Conservation (phyloP, 176 grass and related monocot species). For the Musa acuminata region DNA sequence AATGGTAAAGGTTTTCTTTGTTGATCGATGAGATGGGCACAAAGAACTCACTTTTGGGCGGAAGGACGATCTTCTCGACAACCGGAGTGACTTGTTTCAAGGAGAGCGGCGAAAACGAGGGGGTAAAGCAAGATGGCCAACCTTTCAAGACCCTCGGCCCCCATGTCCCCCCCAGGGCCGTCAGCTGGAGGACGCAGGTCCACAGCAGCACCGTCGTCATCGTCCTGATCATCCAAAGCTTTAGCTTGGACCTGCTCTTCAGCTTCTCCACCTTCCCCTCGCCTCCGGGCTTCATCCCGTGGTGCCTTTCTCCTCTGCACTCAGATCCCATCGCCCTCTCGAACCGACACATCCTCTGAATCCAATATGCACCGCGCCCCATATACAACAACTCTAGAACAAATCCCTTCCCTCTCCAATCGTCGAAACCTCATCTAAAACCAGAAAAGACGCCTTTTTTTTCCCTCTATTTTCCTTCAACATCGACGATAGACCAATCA, state of each 20-base stretch:
- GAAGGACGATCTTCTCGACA: conserved; percentile 35
- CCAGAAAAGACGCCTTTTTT: background rate
- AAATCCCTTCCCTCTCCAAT: background rate
- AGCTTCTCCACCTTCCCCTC: conserved; percentile 16
- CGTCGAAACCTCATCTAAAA: background rate
- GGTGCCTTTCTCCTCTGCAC: conserved; percentile 24
- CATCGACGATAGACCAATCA: background rate
- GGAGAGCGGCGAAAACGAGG: conserved; percentile 13
- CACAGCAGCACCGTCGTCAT: conserved; percentile 53
- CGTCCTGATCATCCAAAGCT: conserved; percentile 62
- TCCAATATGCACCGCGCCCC: background rate
- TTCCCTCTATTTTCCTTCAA: no score
- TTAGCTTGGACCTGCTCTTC: conserved; percentile 40
- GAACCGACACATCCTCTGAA: conserved; percentile 37
- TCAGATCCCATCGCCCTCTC: conserved; percentile 26
- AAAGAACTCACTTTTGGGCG: conserved; percentile 57
- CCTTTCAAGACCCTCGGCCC: conserved; percentile 67
- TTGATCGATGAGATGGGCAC: background rate
- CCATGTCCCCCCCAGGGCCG: conserved; percentile 51
- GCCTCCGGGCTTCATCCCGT: conserved; percentile 20
- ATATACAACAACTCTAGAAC: background rate
- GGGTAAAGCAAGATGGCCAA: conserved; percentile 55
- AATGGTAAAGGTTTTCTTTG: background rate
- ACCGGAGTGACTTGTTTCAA: conserved; percentile 3
- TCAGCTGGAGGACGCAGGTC: conserved; percentile 69